Evolutionary conservation across 495 filamentous ascomycete species (phyloP), one percentile per base, ranked within the genome.

Genomic region (Echria macrotheca): DNA sequence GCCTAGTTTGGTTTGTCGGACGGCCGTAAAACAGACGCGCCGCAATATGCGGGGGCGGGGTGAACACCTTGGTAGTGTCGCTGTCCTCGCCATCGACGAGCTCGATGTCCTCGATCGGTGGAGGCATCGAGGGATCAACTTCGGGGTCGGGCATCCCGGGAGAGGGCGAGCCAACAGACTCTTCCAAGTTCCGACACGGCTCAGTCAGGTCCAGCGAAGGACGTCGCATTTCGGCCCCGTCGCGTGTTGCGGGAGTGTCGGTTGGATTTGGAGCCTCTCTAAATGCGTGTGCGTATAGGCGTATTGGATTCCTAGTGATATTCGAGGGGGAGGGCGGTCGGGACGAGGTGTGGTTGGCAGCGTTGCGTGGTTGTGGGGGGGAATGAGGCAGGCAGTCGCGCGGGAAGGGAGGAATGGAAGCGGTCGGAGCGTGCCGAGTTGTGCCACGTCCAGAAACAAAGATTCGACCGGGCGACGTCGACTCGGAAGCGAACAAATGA

Each of bases 41-140:
- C 52, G 88, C 87, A 57, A 96, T 87, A 57, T 86, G 85, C 21
- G 89, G 79, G 28, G 90, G 90, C 14, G 88, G 83, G 35, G 80
- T 79, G 61, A 73, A 75, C 28, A 81, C 67, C 37, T 53, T 58
- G 23, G 76, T 58, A 31, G 64, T 53, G 21, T 56, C 60, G 11
- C 45, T 36, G 36, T 33, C 44, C 18, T 55, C 52, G 38, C 32
- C 55, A 5, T 68, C 64, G 2, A 42, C 32, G n/a, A 56, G 33
- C 0, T 61, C 55, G 22, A 58, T 52, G 5, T 68, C 62, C 31
- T 78, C 69, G 45, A 67, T 62, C 25, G 65, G 50, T 0, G 64
- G 55, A 23, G 61, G 58, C 9, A 67, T 45, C 21, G 67, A 46
- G 49, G 68, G 59, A 52, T 69, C 67, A 52, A 63, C 28, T 24